A percentile compares a stretch with the other conserved stretches of the same genome.
Evolutionary conservation across 192 early-diverging fungal species (phyloP).

Genomic region (Funneliformis mosseae): DNA sequence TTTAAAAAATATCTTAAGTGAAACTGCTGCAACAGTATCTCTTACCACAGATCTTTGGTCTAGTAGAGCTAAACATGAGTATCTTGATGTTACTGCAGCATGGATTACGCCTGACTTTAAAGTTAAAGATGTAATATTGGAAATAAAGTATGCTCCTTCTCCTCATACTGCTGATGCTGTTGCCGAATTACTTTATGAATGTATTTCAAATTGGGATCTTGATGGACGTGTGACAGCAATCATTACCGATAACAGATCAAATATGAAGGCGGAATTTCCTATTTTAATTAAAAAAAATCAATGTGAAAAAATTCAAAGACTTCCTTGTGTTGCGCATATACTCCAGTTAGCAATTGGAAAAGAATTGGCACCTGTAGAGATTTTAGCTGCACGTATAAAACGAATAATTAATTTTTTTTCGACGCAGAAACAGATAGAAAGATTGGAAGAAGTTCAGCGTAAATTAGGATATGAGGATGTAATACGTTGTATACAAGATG

Average conservation of each 20-base stretch:
- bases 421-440: constrained; percentile 4
- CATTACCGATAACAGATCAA: constrained; percentile 12
- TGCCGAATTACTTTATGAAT: background rate
- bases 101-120: constrained; percentile 11
- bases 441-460: background rate
- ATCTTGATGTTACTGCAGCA: constrained; percentile 1
- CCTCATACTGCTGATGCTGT: background rate
- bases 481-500: background rate
- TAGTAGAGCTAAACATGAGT: background rate
- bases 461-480: background rate
- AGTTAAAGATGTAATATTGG: background rate
- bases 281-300: background rate
- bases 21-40: background rate
- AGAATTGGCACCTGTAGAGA: background rate
- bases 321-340: background rate
- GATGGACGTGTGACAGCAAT: background rate
- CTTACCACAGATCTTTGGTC: background rate
- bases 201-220: background rate
- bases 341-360: constrained; percentile 1
- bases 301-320: background rate
- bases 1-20: background rate
- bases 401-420: constrained; percentile 3
- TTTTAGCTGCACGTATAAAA: background rate
- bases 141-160: constrained; percentile 6
- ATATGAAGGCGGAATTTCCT: too few species aligned